phyloP scores from a whole-genome alignment of 176 grass and related monocot genomes.

The Calamus simplicifolius region DNA sequence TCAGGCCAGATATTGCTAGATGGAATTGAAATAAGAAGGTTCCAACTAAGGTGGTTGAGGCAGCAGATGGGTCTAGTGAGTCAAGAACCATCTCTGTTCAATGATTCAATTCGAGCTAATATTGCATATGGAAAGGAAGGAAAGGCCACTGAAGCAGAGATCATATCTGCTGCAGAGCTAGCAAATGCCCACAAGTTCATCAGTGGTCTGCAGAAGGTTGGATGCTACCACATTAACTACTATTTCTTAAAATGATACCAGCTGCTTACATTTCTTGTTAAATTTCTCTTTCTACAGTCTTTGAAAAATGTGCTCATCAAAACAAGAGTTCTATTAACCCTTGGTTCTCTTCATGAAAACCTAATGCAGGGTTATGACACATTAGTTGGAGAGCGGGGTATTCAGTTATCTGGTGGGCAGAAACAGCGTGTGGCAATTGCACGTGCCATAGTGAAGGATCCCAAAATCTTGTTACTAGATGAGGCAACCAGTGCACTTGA shows the following conservation, averaged over 20 bases:
- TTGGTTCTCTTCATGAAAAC: no score
- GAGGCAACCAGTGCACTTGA: constrained; percentile 99
- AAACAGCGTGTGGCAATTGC: constrained; percentile 91
- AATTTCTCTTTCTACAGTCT: no score
- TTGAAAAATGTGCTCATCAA: no score
- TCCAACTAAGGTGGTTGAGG: no score
- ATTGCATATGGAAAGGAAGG: constrained; percentile 96
- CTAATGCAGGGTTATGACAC: constrained; percentile 74
- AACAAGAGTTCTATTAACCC: no score
- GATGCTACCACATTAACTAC: background rate
- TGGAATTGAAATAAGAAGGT: no score
- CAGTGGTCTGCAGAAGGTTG: constrained; percentile 64
- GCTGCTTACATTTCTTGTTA: no score
- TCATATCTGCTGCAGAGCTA: constrained; percentile 58
- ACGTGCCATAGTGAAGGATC: constrained; percentile 78
- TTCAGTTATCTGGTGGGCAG: constrained; percentile 82
- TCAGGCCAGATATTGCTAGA: no score
- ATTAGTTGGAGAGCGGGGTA: constrained; percentile 81
- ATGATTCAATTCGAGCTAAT: constrained; percentile 74
- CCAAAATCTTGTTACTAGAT: constrained; percentile 72
- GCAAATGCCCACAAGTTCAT: constrained; percentile 97
- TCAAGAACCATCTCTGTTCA: constrained; percentile 92
- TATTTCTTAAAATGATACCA: no score
- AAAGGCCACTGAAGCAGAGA: constrained; percentile 64
- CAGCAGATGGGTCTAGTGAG: no score